phyloP scores from a whole-genome alignment of 2,329 filamentous ascomycete genomes.

The Exophiala sideris region DNA sequence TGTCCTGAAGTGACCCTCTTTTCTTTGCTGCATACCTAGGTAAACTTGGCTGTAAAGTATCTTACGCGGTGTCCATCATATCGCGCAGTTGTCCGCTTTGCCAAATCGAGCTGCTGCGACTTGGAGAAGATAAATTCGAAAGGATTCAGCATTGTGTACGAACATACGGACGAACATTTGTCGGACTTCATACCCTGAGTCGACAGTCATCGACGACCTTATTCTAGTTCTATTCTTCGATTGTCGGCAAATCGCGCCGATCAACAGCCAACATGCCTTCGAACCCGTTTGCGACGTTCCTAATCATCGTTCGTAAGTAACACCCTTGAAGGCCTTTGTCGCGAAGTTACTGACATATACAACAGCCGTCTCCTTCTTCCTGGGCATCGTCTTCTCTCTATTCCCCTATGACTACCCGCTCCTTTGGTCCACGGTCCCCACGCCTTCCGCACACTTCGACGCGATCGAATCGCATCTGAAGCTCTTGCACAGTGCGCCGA shows the following conservation, averaged over 20 bases:
- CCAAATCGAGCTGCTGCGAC: no score
- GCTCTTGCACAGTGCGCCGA: constrained; percentile 86
- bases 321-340: constrained; percentile 1
- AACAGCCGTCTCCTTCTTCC: constrained; percentile 88
- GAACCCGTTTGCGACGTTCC: constrained; percentile 80
- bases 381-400: constrained; percentile 92
- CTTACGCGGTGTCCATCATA: no score
- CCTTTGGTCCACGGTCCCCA: constrained; percentile 43
- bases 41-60: no score
- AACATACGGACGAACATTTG: no score
- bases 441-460: constrained; percentile 64
- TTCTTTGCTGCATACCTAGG: no score
- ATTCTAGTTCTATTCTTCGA: neutral
- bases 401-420: constrained; percentile 76
- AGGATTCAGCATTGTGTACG: no score
- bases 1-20: no score
- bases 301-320: constrained; percentile 55
- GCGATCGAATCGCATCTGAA: constrained; percentile 85
- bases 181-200: no score
- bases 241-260: neutral
- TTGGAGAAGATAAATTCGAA: no score
- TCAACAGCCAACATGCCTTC: constrained; percentile 23
- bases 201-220: neutral
- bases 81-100: no score
- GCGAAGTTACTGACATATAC: constrained; percentile 6